Evolutionary conservation across 2,329 filamentous ascomycete genomes (phyloP).

Genomic region (Trichoderma harzianum): DNA sequence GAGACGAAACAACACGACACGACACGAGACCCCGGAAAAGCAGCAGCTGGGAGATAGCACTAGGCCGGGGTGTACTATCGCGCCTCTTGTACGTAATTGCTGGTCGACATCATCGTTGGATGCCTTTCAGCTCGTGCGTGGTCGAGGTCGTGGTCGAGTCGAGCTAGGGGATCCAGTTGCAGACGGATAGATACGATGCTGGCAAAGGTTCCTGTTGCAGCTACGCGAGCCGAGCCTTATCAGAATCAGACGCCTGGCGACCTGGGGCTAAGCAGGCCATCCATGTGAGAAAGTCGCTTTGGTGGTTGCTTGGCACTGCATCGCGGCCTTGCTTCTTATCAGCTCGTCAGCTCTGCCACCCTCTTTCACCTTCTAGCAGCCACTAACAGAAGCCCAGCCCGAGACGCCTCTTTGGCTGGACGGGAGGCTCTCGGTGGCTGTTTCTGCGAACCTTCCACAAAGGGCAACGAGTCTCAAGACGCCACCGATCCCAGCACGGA

Average conservation of each 20-base stretch:
- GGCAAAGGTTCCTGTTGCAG: constrained; percentile 13
- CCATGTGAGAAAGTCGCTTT: neutral
- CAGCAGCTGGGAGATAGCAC: neutral
- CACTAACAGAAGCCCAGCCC: neutral
- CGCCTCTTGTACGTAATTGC: neutral
- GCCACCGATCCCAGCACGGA: neutral
- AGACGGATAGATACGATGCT: neutral
- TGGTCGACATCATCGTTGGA: neutral
- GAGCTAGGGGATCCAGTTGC: neutral
- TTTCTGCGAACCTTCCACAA: constrained; percentile 30
- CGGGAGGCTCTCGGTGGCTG: constrained; percentile 10
- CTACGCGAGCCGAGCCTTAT: constrained; percentile 15
- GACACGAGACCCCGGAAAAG: neutral
- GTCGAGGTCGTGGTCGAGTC: neutral
- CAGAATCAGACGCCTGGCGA: neutral
- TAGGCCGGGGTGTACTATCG: neutral
- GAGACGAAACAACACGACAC: neutral
- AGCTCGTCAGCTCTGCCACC: constrained; percentile 9
- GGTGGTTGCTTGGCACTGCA: neutral
- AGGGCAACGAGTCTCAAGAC: constrained; percentile 20
- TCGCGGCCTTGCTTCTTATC: constrained; percentile 7
- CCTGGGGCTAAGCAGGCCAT: neutral
- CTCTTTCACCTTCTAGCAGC: neutral
- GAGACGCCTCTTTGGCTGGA: neutral
- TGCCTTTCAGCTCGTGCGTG: neutral